Base-by-base conservation (phyloP, 805 yeast species). In the Pichia exigua region DNA sequence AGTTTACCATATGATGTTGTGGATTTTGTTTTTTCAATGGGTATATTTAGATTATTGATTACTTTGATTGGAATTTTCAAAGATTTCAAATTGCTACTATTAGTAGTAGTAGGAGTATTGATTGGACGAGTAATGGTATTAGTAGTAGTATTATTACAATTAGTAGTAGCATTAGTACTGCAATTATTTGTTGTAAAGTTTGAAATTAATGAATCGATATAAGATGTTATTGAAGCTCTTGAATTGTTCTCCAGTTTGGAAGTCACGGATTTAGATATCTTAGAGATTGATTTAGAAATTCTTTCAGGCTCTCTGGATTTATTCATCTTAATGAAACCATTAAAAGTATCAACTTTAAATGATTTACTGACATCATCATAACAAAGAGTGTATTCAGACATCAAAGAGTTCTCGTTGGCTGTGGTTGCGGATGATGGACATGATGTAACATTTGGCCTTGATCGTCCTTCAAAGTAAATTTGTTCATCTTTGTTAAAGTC, bases 241-340 rank as follows among this genome's bases (percentile, higher is more conserved):
- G 9, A 15, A 40, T 21, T 30, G 17, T 42, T 10, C 9, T 22
- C 11, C 13, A 1, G 11, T 8, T 24, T 22, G 12, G 6, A 17
- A 1, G 27, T 27, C 15, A n/a, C n/a, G 3, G 20, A 21, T 43
- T 43, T 28, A 4, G 38, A 43, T 28, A 43, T 43, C 4, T 43
- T 43, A 28, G 30, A 18, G 5, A 28, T 28, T 10, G 39, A 35
- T 5, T 39, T 15, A 7, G 46, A 38, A 2, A 52, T n/a, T 27
- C 18, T 21, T 8, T 43, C 55, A 3, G 66, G 65, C 38, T 65
- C 65, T 41, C 72, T 54, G 3, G 70, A 64, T 55, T 66, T 67
- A 48, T 53, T 60, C 65, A 68, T 59, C 42, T 62, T 59, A 28
- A 68, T 55, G 13, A 58, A 52, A 2, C 67, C 66, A 40, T 55